Percentiles rank a stretch among this genome's conserved stretches.
phyloP scores from a whole-genome alignment of 768 basidiomycete genomes.

The Strobilomyces dryophilus region DNA sequence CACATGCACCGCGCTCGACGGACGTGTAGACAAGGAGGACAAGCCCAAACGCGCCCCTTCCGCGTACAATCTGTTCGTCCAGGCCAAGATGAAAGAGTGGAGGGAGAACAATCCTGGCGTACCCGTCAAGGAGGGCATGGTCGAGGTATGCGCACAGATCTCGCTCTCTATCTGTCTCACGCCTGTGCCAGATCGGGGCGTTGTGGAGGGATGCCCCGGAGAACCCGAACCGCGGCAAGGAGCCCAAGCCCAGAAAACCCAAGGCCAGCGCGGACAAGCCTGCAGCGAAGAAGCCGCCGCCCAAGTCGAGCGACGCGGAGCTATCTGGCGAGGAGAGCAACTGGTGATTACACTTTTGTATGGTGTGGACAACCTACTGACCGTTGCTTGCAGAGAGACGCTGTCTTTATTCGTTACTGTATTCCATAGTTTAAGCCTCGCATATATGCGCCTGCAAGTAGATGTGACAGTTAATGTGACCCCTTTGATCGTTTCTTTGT shows the following conservation, averaged over 20 bases:
- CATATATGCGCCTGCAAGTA: constrained; percentile 11
- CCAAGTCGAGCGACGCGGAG: constrained; percentile 22
- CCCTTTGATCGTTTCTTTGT: background rate
- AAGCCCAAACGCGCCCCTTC: constrained; percentile 56
- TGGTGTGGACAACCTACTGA: background rate
- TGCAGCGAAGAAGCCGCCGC: constrained; percentile 11
- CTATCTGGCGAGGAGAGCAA: constrained; percentile 21
- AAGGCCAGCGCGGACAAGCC: constrained; percentile 31
- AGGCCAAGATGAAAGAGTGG: constrained; percentile 54
- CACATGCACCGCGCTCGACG: background rate
- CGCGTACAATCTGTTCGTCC: constrained; percentile 57
- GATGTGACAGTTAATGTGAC: background rate
- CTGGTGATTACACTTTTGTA: constrained; percentile 1
- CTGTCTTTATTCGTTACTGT: constrained; percentile 11
- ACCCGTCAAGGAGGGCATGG: constrained; percentile 53
- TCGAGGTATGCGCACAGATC: constrained; percentile 29
- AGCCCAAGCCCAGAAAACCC: constrained; percentile 42
- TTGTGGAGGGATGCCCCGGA: constrained; percentile 58
- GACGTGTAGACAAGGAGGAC: constrained; percentile 33
- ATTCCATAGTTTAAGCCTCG: background rate
- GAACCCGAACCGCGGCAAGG: constrained; percentile 60
- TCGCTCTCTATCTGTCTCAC: constrained; percentile 3
- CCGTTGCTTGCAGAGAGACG: background rate
- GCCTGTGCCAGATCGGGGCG: constrained; percentile 42
- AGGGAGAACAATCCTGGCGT: constrained; percentile 46